Evolutionary conservation across 352 stramenopile species (phyloP), one percentile per base, ranked within the genome.

Genomic region (Phytophthora multivora): DNA sequence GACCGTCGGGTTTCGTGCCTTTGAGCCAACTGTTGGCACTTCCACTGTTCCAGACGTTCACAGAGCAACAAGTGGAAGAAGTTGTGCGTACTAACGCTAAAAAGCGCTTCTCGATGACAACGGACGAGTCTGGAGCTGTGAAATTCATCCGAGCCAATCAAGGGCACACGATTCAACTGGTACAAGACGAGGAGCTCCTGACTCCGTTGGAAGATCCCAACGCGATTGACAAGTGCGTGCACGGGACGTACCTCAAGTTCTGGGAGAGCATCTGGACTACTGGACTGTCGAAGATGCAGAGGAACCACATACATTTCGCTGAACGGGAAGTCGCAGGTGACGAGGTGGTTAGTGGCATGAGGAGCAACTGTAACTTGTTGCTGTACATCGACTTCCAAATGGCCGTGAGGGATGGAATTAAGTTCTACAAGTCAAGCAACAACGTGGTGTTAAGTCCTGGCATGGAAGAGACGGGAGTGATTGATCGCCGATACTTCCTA

Each of bases 291-390:
- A 86, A 86, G 15, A 96, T 96, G 88, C 63, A 71, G 52, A 73
- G 88, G 5, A 96, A 96, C 49, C 88, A 96, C 50, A 92, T 96
- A 21, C 88, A 96, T 59, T 91, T 95, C 56, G 80, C 86, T 11
- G 66, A 90, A 12, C 65, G 53, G 7, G 79, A 91, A 15, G 59
- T 76, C 1, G 54, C 45, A 18, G 63, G 68, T 42, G 73, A 86
- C 4, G 68, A 92, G 4, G 80, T 95, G 26, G 79, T 95, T 16
- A 95, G 86, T 39, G 86, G 86, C 55, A 91, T 96, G 72, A 75
- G 86, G 10, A 51, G 63, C 5, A 84, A 68, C 47, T 92, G 83
- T 49, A 67, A 95, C 40, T 38, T 96, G 59, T 67, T 94, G 57
- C 59, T 96, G 7, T 95, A 89, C 57, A 58, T 95, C 8, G 80